phyloP scores from a whole-genome alignment of 345 rosid genomes.

The Aegle marmelos region DNA sequence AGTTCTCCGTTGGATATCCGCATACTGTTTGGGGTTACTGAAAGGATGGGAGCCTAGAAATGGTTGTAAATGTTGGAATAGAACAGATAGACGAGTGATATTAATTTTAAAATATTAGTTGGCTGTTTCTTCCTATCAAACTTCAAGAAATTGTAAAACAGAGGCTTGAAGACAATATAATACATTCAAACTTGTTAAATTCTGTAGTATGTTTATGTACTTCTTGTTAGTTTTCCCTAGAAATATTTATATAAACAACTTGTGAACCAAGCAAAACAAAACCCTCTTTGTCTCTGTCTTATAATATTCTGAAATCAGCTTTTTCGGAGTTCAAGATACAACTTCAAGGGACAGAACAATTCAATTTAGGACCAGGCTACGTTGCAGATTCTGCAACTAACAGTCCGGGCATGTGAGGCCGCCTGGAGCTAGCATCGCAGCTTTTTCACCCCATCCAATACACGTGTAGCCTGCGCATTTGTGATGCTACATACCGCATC shows the following conservation, averaged over 20 bases:
- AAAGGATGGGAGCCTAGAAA: background rate
- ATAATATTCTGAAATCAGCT: too few species aligned
- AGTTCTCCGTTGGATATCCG: background rate
- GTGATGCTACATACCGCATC: too few species aligned
- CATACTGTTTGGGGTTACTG: background rate
- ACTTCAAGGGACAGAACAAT: background rate
- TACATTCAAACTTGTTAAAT: background rate
- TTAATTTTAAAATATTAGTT: background rate
- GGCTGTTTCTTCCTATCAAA: background rate
- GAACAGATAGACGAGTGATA: background rate
- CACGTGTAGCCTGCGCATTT: too few species aligned
- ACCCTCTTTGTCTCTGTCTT: background rate
- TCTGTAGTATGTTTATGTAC: background rate
- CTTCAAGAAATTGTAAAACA: background rate
- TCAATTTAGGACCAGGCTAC: too few species aligned
- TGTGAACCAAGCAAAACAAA: background rate
- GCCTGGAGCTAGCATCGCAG: too few species aligned
- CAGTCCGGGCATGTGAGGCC: too few species aligned
- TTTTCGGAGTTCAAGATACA: background rate
- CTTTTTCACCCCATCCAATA: too few species aligned
- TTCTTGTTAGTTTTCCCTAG: background rate
- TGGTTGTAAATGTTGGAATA: background rate
- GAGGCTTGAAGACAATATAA: background rate
- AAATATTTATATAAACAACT: background rate
- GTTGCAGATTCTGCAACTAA: too few species aligned